Percentiles rank a stretch among this genome's conserved stretches.
Conservation (phyloP, 75 land plant species). For the Sequoiadendron giganteum region DNA sequence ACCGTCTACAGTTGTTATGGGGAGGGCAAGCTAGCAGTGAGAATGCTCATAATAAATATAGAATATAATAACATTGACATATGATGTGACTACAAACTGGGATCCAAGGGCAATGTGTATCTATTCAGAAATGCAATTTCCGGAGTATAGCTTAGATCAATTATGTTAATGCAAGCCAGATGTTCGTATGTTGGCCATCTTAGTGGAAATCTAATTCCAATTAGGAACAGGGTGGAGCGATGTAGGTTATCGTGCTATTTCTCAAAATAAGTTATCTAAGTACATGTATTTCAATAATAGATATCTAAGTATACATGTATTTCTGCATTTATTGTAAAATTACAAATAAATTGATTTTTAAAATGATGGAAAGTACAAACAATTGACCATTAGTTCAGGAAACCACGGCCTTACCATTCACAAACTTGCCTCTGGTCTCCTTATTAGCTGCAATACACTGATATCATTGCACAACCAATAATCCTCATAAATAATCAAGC, state of each 20-base stretch:
- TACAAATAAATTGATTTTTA: neutral
- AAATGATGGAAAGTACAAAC: neutral
- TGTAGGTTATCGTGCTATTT: neutral
- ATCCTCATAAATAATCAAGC: neutral
- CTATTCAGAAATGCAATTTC: neutral
- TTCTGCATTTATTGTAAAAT: neutral
- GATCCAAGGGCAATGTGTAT: neutral
- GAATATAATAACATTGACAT: neutral
- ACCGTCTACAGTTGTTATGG: neutral
- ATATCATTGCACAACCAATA: neutral
- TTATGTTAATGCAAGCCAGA: neutral
- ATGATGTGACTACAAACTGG: neutral
- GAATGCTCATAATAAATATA: neutral
- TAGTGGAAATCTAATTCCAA: neutral
- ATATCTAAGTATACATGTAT: neutral
- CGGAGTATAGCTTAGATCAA: neutral
- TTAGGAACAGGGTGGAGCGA: neutral
- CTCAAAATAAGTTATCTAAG: neutral
- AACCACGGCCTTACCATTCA: constrained; percentile 27
- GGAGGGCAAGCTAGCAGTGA: neutral
- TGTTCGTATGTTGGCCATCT: neutral
- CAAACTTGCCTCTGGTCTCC: constrained; percentile 43
- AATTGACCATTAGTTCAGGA: neutral
- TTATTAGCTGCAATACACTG: constrained; percentile 56
- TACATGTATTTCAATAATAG: neutral